These are phyloP conservation scores for Theileria orientalis DNA, from an alignment of 169 alveolate species.

Conservation along the genomic window DNA sequence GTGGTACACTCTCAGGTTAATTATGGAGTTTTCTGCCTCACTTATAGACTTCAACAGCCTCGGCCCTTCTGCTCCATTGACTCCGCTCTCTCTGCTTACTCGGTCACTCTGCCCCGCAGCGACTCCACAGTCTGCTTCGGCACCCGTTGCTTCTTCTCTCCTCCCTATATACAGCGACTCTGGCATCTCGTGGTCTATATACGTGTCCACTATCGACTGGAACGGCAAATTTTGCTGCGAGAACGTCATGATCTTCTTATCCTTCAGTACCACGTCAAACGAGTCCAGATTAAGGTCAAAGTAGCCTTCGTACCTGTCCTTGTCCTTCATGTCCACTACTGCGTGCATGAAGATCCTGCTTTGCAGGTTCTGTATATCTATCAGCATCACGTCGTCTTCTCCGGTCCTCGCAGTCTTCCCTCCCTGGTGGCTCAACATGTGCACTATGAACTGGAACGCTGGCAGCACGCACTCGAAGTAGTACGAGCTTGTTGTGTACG, in stretches of 20 bases:
- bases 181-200: neutral
- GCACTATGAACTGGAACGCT: slow-evolving; percentile 36
- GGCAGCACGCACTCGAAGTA: slow-evolving; percentile 58
- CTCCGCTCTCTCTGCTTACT: neutral
- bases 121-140: neutral
- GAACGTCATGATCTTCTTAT: slow-evolving; percentile 39
- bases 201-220: neutral
- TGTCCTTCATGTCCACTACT: slow-evolving; percentile 52
- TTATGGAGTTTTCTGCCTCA: slow-evolving; percentile 18
- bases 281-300: slow-evolving; percentile 46
- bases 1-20: slow-evolving; percentile 38
- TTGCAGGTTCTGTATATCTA: slow-evolving; percentile 41
- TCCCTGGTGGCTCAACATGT: neutral
- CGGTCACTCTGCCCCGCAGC: no score
- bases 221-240: neutral
- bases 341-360: slow-evolving; percentile 31
- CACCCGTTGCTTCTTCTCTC: neutral
- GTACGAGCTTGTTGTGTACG: slow-evolving; percentile 46
- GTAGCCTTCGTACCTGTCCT: slow-evolving; percentile 58
- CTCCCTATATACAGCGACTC: neutral
- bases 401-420: neutral
- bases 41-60: neutral
- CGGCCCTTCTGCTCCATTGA: neutral
- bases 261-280: slow-evolving; percentile 34
- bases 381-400: slow-evolving; percentile 24